Base-by-base conservation (phyloP, 768 basidiomycete genomes). In the Dictyophora rubrovolvata region DNA sequence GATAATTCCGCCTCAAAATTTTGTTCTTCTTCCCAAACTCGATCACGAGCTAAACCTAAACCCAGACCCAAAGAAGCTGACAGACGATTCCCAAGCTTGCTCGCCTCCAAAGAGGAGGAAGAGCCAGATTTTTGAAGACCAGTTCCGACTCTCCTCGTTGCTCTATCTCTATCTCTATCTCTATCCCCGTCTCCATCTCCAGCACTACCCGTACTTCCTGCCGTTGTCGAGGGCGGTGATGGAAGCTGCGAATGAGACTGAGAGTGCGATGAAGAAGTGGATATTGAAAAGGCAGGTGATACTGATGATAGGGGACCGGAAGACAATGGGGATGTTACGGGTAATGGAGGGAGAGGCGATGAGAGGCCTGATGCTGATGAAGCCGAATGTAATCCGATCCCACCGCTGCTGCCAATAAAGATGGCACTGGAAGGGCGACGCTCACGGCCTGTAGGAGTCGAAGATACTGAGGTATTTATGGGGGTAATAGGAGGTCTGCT, bases 191-290 rank as follows among this genome's bases (percentile, higher is more conserved):
- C 84, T 60, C 79, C 79, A 28, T 80, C 75, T 59, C 77, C 71
- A 63, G 79, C 69, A 42, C 42, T 42, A 48, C 83, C 84, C 4
- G 81, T 83, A 65, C 86, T 87, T 37, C 86, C 86, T 69, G 88
- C 90, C 67, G 89, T 90, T 18, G 89, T 88, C 23, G 87, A 88
- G 48, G 89, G 89, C 0, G 89, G 89, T 21, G 87, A 89, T 1
- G 89, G 89, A 5, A 91, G 69, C 6, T 89, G 88, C 5, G 86
- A 87, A 59, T 76, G 73, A 62, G 66, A 68, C 4, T 76, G 73
- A 62, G 66, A 68, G 4, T 82, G 77, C 59, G 76, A 74, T 35
- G 76, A 71, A 21, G 73, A 74, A 11, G 85, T 84, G 62, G 82
- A 85, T n/a, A 36, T 56, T 18, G 84, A 82, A 2, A 84, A 84